Base-by-base conservation (phyloP, 768 basidiomycete genomes). In the Tylopilus balloui region DNA sequence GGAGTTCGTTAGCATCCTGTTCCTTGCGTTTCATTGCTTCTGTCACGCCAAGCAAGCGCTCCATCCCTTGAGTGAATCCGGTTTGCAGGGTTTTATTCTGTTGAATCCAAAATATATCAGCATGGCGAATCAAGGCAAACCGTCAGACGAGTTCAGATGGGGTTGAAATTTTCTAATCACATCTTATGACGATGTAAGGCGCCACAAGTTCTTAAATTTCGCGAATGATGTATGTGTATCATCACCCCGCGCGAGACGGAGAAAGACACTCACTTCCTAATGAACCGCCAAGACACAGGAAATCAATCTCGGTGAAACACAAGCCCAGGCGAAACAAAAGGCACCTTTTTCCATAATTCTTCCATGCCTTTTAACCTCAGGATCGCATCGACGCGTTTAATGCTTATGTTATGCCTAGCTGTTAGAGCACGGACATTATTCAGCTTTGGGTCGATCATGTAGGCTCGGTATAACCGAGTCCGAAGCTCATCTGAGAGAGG, bases 311-410 rank as follows among this genome's bases (percentile, higher is more conserved):
- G 45, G 27, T 37, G 44, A 48, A 47, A 52, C n/a, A 31, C 27
- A 36, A 42, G 24, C 32, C n/a, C 9, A 44, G 48, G 21, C 9
- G 12, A 52, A 41, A 45, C 14, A 43, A 52, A 31, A 73, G 80
- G 61, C 61, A 86, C 88, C 86, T 88, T 80, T 61, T 72, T 69
- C 86, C 82, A 88, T 45, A 75, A 69, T 43, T 71, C 67, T 62
- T 93, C 91, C 55, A 89, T 70, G 31, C 84, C 84, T 66, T 94
- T 92, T 55, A 95, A 69, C 25, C 89, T 77, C 29, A 95, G 66
- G 43, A 93, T 85, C 0, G 92, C 92, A 45, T 91, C 83, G 17
- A 93, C 74, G 37, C 92, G 86, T 64, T 86, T 85, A 52, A 91
- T 69, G 56, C 86, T 83, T 35, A 91, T 56, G 46, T 82, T 78